A percentile compares a stretch with the other conserved stretches of the same genome.
These are phyloP conservation scores for Wolfiporia cocos DNA, from an alignment of 1,284 basidiomycete species.

Conservation along the genomic window DNA sequence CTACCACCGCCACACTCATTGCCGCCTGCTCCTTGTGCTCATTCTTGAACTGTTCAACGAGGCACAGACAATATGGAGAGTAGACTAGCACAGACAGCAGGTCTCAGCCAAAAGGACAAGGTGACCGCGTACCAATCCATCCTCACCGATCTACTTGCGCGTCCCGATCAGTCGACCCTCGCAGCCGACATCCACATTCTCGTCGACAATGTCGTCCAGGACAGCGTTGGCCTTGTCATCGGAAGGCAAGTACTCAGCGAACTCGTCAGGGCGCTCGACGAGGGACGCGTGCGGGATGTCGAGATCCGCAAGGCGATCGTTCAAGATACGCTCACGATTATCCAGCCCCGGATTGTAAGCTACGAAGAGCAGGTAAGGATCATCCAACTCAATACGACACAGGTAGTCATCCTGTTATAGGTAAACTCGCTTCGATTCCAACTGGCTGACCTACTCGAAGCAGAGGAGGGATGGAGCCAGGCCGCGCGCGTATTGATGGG, in stretches of 20 bases:
- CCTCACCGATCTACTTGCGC: constrained; percentile 50
- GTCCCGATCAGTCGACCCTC: constrained; percentile 37
- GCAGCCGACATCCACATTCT: constrained; percentile 55
- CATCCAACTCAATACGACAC: constrained; percentile 2
- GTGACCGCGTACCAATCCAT: constrained; percentile 67
- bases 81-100: constrained; percentile 53
- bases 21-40: background rate
- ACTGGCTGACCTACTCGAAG: constrained; percentile 84
- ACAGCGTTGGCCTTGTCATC: constrained; percentile 76
- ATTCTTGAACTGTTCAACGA: background rate
- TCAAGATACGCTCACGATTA: constrained; percentile 61
- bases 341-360: constrained; percentile 76
- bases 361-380: constrained; percentile 89
- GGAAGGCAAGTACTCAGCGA: constrained; percentile 81
- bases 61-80: constrained; percentile 54
- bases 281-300: constrained; percentile 46
- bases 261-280: constrained; percentile 62
- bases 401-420: constrained; percentile 34
- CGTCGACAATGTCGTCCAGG: constrained; percentile 73
- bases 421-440: constrained; percentile 81
- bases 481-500: constrained; percentile 89
- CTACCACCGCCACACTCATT: constrained; percentile 1
- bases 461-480: constrained; percentile 88
- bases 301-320: constrained; percentile 64
- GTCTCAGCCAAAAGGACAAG: constrained; percentile 80